These are phyloP conservation scores for Alloteropsis semialata DNA, from an alignment of 176 grass and related monocot genomes.

Conservation along the genomic window DNA sequence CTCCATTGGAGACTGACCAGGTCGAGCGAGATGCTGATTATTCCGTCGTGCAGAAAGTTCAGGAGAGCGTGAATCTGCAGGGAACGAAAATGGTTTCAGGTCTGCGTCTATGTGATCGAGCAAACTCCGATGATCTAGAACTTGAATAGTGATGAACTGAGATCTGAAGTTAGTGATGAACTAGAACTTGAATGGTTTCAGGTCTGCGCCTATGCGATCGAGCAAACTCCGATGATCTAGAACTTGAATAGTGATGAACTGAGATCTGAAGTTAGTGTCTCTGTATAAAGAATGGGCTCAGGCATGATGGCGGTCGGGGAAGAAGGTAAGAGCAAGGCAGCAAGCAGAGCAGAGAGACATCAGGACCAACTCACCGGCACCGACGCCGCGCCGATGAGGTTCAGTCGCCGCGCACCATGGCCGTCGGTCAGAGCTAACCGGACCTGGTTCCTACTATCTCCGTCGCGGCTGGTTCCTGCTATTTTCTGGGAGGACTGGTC, in stretches of 20 bases:
- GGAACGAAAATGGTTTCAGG: neutral
- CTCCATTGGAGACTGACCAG: neutral
- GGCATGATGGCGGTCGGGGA: too few relatives aligned
- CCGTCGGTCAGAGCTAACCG: neutral
- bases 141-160: too few relatives aligned
- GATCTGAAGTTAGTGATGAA: too few relatives aligned
- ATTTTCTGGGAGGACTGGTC: neutral
- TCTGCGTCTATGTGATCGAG: neutral
- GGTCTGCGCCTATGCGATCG: neutral
- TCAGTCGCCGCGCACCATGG: neutral
- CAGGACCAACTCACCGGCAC: conserved; percentile 25
- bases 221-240: neutral
- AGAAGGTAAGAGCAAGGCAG: neutral
- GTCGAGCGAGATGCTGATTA: neutral
- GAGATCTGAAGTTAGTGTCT: too few relatives aligned
- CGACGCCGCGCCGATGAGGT: neutral
- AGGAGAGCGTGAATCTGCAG: conserved; percentile 6
- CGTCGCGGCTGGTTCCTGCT: neutral
- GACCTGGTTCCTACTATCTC: neutral
- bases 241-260: too few relatives aligned
- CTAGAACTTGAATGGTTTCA: neutral
- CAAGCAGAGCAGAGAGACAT: neutral
- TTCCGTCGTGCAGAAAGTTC: neutral
- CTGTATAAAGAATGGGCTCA: too few relatives aligned
- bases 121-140: neutral